Evolutionary conservation across 1,284 basidiomycete species (phyloP), one percentile per base, ranked within the genome.

Genomic region (Microbotryum lychnidis-dioicae): DNA sequence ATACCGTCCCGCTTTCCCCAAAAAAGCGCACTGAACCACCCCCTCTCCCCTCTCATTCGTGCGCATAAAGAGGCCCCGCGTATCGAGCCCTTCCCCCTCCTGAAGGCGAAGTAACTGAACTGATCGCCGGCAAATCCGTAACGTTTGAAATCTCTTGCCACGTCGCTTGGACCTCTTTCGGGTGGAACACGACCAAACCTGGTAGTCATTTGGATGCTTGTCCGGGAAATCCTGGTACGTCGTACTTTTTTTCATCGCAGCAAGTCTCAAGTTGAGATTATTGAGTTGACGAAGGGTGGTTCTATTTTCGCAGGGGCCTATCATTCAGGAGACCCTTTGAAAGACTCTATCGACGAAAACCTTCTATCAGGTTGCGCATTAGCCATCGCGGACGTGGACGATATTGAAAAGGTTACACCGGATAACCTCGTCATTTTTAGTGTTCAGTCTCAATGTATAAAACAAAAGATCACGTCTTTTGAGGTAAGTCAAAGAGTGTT

Each of bases 351-450:
- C 50, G 67, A 69, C 37, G 4, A 37, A 12, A 31, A 21, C 23
- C 54, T 69, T 6, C n/a, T 67, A 9, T 58, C 65, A 2, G 67
- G 67, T 21, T 69, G 67, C 47, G 67, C 67, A 2, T 56, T 69
- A 27, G 67, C 49, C 7, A 67, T 69, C 37, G 67, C 67, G 25
- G 62, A 69, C 37, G 61, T 63, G 18, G 67, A 69, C 33, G 29
- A 65, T 50, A 67, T 69, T 29, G 25, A 49, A 6, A 49, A 62
- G 4, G 67, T 68, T 4, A 64, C 60, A 10, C 53, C 57, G 61
- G 67, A 69, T 63, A 68, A 68, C 56, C 57, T 69, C 21, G 67
- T 62, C 23, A 51, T 69, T 47, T 65, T 69, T 44, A 65, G 61
- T 6, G 62, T 64, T 9, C 52, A 69, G 31, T 51, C 57, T 16